A percentile compares a stretch with the other conserved stretches of the same genome.
Evolutionary conservation across 352 stramenopile species (phyloP).

Genomic region (Plasmopara halstedii): DNA sequence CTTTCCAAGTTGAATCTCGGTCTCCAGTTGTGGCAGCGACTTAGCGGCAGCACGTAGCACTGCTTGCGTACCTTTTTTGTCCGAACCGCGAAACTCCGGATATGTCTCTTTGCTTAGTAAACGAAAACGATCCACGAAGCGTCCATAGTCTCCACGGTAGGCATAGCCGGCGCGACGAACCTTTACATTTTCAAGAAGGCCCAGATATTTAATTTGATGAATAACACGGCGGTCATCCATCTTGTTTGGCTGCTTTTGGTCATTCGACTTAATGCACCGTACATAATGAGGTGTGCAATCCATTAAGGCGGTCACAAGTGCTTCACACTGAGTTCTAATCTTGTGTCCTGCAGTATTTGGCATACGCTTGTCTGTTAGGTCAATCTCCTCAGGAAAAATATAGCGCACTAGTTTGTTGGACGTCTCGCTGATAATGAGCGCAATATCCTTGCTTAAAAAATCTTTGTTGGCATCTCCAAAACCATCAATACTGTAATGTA

Average conservation of each 20-base stretch:
- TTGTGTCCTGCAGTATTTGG: slow-evolving; percentile 72
- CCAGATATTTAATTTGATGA: slow-evolving; percentile 86
- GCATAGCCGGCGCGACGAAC: slow-evolving; percentile 78
- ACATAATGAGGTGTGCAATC: slow-evolving; percentile 89
- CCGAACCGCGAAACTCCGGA: slow-evolving; percentile 64
- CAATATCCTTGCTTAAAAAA: slow-evolving; percentile 79
- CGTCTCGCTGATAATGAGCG: slow-evolving; percentile 70
- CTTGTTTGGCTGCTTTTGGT: slow-evolving; percentile 79
- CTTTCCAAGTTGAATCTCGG: slow-evolving; percentile 83
- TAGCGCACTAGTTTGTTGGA: slow-evolving; percentile 83
- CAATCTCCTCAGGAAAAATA: slow-evolving; percentile 77
- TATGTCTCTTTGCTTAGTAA: slow-evolving; percentile 80
- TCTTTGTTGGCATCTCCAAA: slow-evolving; percentile 82
- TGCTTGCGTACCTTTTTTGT: slow-evolving; percentile 79
- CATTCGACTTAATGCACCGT: slow-evolving; percentile 90
- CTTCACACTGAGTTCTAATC: slow-evolving; percentile 83
- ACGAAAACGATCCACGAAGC: slow-evolving; percentile 81
- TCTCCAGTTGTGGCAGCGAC: slow-evolving; percentile 54
- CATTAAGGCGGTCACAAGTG: slow-evolving; percentile 82
- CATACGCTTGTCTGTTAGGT: slow-evolving; percentile 77
- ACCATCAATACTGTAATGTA: slow-evolving; percentile 76
- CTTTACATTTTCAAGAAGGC: slow-evolving; percentile 85
- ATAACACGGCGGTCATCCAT: slow-evolving; percentile 82
- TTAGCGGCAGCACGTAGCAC: slow-evolving; percentile 78
- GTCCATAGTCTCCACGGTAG: slow-evolving; percentile 80